Base-by-base conservation (phyloP, 495 filamentous ascomycete species). In the Pyrenula aspistea region DNA sequence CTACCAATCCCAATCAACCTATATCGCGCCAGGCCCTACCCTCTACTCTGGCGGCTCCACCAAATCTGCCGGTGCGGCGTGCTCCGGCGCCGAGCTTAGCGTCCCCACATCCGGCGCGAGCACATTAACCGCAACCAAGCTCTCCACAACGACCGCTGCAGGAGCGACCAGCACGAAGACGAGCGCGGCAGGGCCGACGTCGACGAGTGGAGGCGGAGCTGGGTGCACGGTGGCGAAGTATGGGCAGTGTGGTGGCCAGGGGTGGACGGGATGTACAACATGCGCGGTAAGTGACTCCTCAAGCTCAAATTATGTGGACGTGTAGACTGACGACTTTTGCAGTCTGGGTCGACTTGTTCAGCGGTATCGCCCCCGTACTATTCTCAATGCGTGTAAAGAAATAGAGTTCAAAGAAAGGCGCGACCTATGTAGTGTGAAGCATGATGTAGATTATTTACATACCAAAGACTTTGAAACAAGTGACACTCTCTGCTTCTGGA, bases 181-280 rank as follows among this genome's bases (percentile, higher is more conserved):
- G 31, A 42, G 8, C 15, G 31, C 31, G 31, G 31, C 31, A 15
- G 31, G 31, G 31, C 31, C 31, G 31, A 42, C 31, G 31, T 42
- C 31, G 31, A 42, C 31, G 31, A 15, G 31, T 42, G 31, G 31
- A 42, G 31, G 31, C 8, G 4, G 8, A 15, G 15, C 31, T 4
- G 31, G 31, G 31, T 42, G 31, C 31, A 8, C 31, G 15, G 65
- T 68, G 49, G 59, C 66, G 2, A 31, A 66, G 19, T 71, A 65
- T 56, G 77, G 68, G 1, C 79, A 82, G 54, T 82, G 79, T 49
- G 77, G 78, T 24, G 78, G 78, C 12, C 60, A 36, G 36, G 63
- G 67, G 23, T 80, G 74, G 70, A 63, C 61, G 8, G 78, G 77
- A n/a, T 51, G 73, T 1, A 75, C 71, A 1, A 71, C 65, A 24